phyloP scores from a whole-genome alignment of 2,329 filamentous ascomycete genomes.

The Paraphoma sp. region DNA sequence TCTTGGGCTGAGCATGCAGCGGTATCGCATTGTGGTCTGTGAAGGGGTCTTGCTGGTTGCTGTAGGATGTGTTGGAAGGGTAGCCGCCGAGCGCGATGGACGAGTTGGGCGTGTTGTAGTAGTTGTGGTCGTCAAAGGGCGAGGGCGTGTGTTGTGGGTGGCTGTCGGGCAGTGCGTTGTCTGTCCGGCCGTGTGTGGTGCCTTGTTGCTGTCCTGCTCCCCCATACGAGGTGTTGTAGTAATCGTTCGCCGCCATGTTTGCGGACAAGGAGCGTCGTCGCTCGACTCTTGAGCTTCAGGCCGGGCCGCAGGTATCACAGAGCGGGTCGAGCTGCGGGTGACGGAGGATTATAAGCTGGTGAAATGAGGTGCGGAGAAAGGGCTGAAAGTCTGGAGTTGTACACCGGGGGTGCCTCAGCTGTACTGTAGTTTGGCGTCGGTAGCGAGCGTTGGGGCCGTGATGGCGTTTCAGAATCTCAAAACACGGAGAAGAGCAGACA shows the following conservation, averaged over 20 bases:
- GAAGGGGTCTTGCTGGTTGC: slow-evolving; percentile 62
- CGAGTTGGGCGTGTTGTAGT: slow-evolving; percentile 46
- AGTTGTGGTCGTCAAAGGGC: slow-evolving; percentile 49
- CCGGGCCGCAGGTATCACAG: background rate
- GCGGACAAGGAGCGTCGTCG: background rate
- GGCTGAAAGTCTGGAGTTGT: background rate
- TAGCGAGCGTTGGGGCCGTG: slow-evolving; percentile 3
- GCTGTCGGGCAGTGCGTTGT: slow-evolving; percentile 46
- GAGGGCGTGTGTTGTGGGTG: slow-evolving; percentile 37
- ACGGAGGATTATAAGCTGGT: slow-evolving; percentile 1
- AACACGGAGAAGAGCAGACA: background rate
- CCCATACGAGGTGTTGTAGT: slow-evolving; percentile 61
- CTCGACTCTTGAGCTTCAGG: background rate
- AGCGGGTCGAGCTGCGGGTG: background rate
- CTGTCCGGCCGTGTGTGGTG: slow-evolving; percentile 43
- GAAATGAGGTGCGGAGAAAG: slow-evolving; percentile 4
- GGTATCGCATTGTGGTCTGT: slow-evolving; percentile 57
- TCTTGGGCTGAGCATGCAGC: slow-evolving; percentile 50
- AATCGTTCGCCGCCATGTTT: slow-evolving; percentile 62
- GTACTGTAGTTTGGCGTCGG: background rate
- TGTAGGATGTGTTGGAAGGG: slow-evolving; percentile 62
- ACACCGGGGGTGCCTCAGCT: background rate
- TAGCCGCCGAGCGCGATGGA: slow-evolving; percentile 62
- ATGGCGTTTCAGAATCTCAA: slow-evolving; percentile 1
- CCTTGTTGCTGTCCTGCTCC: slow-evolving; percentile 26